These are phyloP conservation scores for Cyberlindnera suaveolens DNA, from an alignment of 805 yeast species.

Conservation along the genomic window DNA sequence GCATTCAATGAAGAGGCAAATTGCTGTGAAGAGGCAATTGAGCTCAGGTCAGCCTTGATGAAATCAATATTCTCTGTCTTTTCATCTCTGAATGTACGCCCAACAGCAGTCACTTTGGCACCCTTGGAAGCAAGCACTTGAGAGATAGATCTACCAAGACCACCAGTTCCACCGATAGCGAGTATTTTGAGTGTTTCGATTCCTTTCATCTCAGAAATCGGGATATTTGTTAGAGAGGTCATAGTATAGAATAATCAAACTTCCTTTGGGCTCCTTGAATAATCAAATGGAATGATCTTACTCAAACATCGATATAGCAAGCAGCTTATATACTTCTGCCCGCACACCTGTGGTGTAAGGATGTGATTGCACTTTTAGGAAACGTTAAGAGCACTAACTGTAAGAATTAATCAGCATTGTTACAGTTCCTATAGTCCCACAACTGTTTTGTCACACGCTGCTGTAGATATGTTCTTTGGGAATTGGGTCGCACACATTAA, in stretches of 20 bases:
- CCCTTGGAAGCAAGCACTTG: conserved; percentile 22
- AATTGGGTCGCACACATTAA: too few species aligned
- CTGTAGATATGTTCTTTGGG: too few species aligned
- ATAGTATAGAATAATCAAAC: background rate
- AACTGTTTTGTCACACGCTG: too few species aligned
- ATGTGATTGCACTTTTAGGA: too few species aligned
- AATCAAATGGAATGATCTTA: too few species aligned
- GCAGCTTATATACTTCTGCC: too few species aligned
- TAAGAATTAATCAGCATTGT: too few species aligned
- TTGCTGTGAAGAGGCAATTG: conserved; percentile 21
- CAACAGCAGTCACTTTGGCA: conserved; percentile 30
- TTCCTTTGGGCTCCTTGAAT: too few species aligned
- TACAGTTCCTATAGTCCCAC: too few species aligned
- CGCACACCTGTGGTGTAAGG: too few species aligned
- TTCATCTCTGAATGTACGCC: conserved; percentile 29
- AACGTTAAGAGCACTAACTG: too few species aligned
- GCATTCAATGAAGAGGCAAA: conserved; percentile 22
- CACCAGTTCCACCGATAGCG: conserved; percentile 38
- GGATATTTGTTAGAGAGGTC: background rate
- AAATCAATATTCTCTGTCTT: conserved; percentile 24
- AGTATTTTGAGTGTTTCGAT: conserved; percentile 3
- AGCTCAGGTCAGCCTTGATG: conserved; percentile 29
- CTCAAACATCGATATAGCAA: too few species aligned
- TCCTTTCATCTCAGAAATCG: background rate
- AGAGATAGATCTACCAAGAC: conserved; percentile 32